Evolutionary conservation across 176 grass and related monocot species (phyloP).

Genomic region (Secale cereale): DNA sequence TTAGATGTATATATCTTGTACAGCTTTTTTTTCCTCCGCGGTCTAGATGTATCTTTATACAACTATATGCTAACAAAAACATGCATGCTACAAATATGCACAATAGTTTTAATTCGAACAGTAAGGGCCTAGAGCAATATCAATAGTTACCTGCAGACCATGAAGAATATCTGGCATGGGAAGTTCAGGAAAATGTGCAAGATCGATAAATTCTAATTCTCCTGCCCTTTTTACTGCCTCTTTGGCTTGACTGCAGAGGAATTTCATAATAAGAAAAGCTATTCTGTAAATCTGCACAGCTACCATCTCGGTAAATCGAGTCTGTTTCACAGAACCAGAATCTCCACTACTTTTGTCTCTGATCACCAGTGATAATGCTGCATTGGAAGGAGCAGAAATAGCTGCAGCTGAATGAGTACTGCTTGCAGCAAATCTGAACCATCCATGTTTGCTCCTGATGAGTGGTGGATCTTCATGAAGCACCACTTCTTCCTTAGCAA

Average conservation of each 20-base stretch:
- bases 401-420: slow-evolving; percentile 20
- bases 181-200: slow-evolving; percentile 83
- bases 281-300: slow-evolving; percentile 79
- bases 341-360: slow-evolving; percentile 33
- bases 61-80: background rate
- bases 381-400: slow-evolving; percentile 21
- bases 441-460: slow-evolving; percentile 69
- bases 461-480: slow-evolving; percentile 53
- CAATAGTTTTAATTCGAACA: background rate
- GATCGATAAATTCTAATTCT: slow-evolving; percentile 84
- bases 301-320: slow-evolving; percentile 63
- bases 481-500: slow-evolving; percentile 57
- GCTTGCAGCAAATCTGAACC: slow-evolving; percentile 54
- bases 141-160: slow-evolving; percentile 69
- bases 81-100: background rate
- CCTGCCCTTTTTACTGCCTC: slow-evolving; percentile 67
- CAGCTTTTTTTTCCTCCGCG: background rate
- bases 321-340: slow-evolving; percentile 45
- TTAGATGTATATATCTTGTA: background rate
- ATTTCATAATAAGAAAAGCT: slow-evolving; percentile 87
- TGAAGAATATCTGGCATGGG: slow-evolving; percentile 94
- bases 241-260: slow-evolving; percentile 83
- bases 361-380: slow-evolving; percentile 26
- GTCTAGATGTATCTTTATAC: background rate
- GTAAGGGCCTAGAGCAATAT: background rate